A percentile compares a stretch with the other conserved stretches of the same genome.
phyloP scores from a whole-genome alignment of 306 rosid genomes.

The Fagus sylvatica region DNA sequence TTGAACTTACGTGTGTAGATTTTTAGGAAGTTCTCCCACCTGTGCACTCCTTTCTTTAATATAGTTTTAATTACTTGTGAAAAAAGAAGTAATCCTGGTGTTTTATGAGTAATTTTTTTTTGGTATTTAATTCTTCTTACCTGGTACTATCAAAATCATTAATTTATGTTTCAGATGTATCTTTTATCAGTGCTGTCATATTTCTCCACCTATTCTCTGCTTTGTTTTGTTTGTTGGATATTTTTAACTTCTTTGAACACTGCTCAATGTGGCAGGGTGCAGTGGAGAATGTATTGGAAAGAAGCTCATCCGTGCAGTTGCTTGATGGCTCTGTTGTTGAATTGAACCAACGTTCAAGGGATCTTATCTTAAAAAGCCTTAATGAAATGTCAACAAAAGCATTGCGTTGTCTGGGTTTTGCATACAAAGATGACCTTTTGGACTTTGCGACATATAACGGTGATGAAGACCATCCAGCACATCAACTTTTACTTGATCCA shows the following conservation, averaged over 20 bases:
- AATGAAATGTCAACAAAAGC: slow-evolving; percentile 83
- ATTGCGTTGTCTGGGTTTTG: slow-evolving; percentile 91
- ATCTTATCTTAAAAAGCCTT: slow-evolving; percentile 58
- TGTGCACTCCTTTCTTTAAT: too few relatives aligned
- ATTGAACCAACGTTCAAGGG: slow-evolving; percentile 59
- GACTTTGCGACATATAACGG: slow-evolving; percentile 57
- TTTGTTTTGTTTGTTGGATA: background rate
- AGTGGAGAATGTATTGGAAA: slow-evolving; percentile 73
- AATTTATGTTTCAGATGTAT: background rate
- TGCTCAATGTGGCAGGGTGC: slow-evolving; percentile 67
- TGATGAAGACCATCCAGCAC: slow-evolving; percentile 84
- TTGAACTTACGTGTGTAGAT: background rate
- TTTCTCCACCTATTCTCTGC: background rate
- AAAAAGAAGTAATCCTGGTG: background rate
- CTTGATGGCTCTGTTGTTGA: slow-evolving; percentile 64
- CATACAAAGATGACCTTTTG: slow-evolving; percentile 75
- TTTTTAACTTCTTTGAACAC: background rate
- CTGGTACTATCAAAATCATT: background rate
- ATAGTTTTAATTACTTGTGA: too few relatives aligned
- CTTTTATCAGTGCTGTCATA: background rate
- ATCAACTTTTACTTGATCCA: slow-evolving; percentile 78
- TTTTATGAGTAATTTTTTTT: background rate
- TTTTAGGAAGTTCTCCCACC: too few relatives aligned
- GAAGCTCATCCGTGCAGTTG: slow-evolving; percentile 74
- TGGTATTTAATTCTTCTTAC: background rate